Evolutionary conservation across 2,329 filamentous ascomycete genomes (phyloP).

Genomic region (Podosphaera xanthii): DNA sequence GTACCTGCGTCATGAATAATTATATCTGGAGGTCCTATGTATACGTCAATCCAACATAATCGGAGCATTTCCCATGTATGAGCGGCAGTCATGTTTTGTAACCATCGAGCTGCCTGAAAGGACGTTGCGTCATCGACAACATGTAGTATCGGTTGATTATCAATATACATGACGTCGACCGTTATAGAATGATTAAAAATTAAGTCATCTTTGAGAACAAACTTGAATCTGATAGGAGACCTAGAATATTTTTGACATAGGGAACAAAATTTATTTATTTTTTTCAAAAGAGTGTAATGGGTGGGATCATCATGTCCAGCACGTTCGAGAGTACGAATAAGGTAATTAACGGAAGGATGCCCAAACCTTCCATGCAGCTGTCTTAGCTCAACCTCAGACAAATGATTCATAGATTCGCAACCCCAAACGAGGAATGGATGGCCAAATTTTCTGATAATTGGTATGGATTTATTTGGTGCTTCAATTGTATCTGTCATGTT

Average conservation of each 20-base stretch:
- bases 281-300: not conserved
- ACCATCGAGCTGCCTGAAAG: constrained; percentile 1
- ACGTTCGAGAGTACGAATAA: not conserved
- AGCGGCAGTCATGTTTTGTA: not conserved
- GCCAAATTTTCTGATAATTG: no score
- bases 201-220: not conserved
- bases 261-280: not conserved
- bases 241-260: not conserved
- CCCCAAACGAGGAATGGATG: no score
- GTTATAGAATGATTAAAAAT: constrained; percentile 3
- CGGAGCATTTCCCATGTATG: constrained; percentile 2
- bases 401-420: no score
- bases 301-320: not conserved
- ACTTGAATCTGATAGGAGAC: constrained; percentile 1
- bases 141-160: constrained; percentile 1
- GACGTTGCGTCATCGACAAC: not conserved
- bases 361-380: not conserved
- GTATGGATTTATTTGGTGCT: no score
- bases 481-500: no score
- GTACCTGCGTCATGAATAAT: not conserved
- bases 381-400: not conserved
- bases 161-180: not conserved
- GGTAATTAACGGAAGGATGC: not conserved
- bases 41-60: constrained; percentile 2
- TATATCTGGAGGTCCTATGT: not conserved